Evolutionary conservation across 768 basidiomycete species (phyloP).

Genomic region (Sarcodon aspratus): DNA sequence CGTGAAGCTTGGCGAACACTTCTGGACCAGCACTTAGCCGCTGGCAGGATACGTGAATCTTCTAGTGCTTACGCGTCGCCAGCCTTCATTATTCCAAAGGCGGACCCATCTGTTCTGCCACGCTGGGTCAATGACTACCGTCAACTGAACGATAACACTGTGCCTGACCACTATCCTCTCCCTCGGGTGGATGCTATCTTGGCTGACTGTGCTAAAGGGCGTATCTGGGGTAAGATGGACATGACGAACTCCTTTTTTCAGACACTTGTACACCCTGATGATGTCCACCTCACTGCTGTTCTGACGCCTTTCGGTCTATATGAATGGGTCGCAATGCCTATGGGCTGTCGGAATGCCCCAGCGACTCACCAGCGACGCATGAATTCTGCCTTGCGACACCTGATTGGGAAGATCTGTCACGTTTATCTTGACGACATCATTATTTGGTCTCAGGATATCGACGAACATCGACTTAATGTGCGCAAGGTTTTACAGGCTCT

Average conservation of each 20-base stretch:
- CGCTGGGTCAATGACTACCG: conserved; percentile 26
- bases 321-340: conserved; percentile 32
- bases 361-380: conserved; percentile 20
- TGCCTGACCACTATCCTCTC: conserved; percentile 18
- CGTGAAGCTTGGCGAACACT: conserved; percentile 20
- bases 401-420: conserved; percentile 29
- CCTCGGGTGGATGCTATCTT: conserved; percentile 21
- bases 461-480: conserved; percentile 14
- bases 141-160: conserved; percentile 18
- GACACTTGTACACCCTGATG: conserved; percentile 17
- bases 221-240: conserved; percentile 25
- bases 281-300: conserved; percentile 23
- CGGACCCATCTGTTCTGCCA: conserved; percentile 18
- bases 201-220: conserved; percentile 22
- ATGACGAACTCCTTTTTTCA: conserved; percentile 33
- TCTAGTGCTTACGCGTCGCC: conserved; percentile 20
- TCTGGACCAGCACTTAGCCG: conserved; percentile 20
- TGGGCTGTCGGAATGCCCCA: conserved; percentile 23
- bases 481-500: conserved; percentile 9
- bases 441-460: conserved; percentile 27
- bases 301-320: conserved; percentile 25
- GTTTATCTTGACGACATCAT: conserved; percentile 35
- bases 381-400: conserved; percentile 17
- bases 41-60: conserved; percentile 18
- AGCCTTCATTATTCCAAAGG: conserved; percentile 26